Evolutionary conservation across 1,284 basidiomycete species (phyloP).

Genomic region (Ganoderma resinaceum): DNA sequence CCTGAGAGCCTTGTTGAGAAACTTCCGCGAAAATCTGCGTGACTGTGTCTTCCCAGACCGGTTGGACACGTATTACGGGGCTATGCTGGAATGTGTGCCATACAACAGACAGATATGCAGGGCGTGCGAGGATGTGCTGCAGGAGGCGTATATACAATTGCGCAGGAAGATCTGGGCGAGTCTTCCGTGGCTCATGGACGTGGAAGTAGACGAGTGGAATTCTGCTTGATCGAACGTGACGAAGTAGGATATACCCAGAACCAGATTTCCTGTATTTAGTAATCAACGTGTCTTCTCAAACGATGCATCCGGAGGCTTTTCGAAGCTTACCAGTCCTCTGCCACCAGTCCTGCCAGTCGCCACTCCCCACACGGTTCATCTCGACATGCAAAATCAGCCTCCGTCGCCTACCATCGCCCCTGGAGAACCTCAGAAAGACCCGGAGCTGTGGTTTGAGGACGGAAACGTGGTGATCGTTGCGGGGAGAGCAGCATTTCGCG

Average conservation of each 20-base stretch:
- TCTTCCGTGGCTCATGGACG: neutral
- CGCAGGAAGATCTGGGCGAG: neutral
- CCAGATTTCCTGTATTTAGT: too few species aligned
- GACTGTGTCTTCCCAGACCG: neutral
- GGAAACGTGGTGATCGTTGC: conserved; percentile 7
- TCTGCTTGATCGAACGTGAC: neutral
- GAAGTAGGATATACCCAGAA: too few species aligned
- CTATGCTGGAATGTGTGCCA: too few species aligned
- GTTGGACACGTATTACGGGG: neutral
- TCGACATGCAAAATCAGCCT: neutral
- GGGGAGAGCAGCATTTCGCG: neutral
- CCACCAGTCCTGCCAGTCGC: neutral
- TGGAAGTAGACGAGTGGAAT: neutral
- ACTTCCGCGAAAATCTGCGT: neutral
- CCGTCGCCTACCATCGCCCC: neutral
- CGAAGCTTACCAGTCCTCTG: too few species aligned
- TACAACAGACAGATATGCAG: neutral
- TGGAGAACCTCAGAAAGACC: neutral
- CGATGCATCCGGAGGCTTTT: too few species aligned
- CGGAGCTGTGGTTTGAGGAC: conserved; percentile 9
- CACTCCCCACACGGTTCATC: neutral
- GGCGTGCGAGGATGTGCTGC: neutral
- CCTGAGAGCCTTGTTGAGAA: neutral
- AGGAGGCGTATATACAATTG: neutral
- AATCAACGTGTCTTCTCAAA: too few species aligned